These are phyloP conservation scores for Ustilaginoidea virens DNA, from an alignment of 2,329 filamentous ascomycete genomes.

Conservation along the genomic window DNA sequence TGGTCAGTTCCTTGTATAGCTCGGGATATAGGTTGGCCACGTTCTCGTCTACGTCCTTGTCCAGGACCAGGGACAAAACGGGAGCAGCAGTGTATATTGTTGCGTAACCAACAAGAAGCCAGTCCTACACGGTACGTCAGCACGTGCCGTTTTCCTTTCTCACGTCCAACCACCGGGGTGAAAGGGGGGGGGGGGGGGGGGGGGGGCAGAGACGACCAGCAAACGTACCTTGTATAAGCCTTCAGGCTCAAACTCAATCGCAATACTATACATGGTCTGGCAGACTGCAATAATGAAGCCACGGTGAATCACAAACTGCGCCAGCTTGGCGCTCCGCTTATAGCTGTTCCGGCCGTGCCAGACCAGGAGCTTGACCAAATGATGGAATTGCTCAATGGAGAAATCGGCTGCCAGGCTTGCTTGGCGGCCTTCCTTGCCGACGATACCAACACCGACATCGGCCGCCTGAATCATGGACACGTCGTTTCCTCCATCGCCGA, in stretches of 20 bases:
- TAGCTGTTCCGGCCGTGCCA: slow-evolving; percentile 98
- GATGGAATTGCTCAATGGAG: slow-evolving; percentile 86
- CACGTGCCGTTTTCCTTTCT: no score
- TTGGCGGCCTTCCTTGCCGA: slow-evolving; percentile 93
- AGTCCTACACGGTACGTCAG: slow-evolving; percentile 42
- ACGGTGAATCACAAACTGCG: slow-evolving; percentile 95
- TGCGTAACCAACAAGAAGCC: slow-evolving; percentile 91
- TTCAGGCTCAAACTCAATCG: slow-evolving; percentile 80
- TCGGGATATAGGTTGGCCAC: slow-evolving; percentile 93
- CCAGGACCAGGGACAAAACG: slow-evolving; percentile 84
- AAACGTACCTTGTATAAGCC: slow-evolving; percentile 61
- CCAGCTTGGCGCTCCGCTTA: slow-evolving; percentile 87
- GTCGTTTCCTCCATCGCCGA: slow-evolving; percentile 95
- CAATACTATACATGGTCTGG: slow-evolving; percentile 95
- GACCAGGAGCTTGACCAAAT: slow-evolving; percentile 90
- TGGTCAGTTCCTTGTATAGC: slow-evolving; percentile 92
- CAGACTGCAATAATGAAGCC: slow-evolving; percentile 90
- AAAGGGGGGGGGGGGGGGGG: no score
- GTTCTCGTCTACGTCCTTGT: slow-evolving; percentile 87
- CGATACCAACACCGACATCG: slow-evolving; percentile 93
- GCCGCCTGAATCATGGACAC: slow-evolving; percentile 99
- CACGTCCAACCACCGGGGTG: no score
- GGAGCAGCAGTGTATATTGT: slow-evolving; percentile 91
- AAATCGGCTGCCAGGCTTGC: slow-evolving; percentile 93
- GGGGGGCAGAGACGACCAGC: no score